Conservation (phyloP, 139 green algal genomes). For the Chlamydomonas incerta region DNA sequence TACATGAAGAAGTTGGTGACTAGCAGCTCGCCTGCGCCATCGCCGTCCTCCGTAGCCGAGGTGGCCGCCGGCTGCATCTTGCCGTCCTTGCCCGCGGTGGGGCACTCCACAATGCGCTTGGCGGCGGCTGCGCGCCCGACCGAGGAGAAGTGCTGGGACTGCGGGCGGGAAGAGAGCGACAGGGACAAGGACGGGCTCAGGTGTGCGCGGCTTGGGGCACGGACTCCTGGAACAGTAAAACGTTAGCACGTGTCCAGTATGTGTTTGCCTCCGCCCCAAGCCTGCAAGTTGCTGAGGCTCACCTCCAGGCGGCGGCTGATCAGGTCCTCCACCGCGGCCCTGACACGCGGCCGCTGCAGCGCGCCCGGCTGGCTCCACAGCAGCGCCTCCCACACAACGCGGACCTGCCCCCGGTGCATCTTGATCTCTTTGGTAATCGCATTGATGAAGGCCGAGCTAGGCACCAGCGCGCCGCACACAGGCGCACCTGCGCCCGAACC, state of each 20-base stretch:
- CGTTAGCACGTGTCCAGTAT: too few species aligned
- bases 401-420: conserved; percentile 52
- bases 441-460: background rate
- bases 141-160: conserved; percentile 19
- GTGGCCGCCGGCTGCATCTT: background rate
- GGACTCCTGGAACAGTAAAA: too few species aligned
- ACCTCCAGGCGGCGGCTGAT: conserved; percentile 48
- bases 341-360: background rate
- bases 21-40: too few species aligned
- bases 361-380: conserved; percentile 44
- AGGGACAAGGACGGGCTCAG: background rate
- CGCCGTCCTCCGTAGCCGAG: background rate
- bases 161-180: too few species aligned
- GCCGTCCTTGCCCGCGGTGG: background rate
- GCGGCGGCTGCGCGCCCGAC: background rate
- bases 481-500: background rate
- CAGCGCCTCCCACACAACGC: conserved; percentile 71
- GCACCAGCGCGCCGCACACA: background rate
- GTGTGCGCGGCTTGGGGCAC: too few species aligned
- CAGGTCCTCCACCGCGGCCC: conserved; percentile 42
- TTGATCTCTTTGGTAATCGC: conserved; percentile 40
- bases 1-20: conserved; percentile 34
- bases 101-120: conserved; percentile 16
- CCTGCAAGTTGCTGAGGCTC: too few species aligned
- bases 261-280: too few species aligned